phyloP scores from a whole-genome alignment of 139 green algal species.

The Picochlorum sp. region DNA sequence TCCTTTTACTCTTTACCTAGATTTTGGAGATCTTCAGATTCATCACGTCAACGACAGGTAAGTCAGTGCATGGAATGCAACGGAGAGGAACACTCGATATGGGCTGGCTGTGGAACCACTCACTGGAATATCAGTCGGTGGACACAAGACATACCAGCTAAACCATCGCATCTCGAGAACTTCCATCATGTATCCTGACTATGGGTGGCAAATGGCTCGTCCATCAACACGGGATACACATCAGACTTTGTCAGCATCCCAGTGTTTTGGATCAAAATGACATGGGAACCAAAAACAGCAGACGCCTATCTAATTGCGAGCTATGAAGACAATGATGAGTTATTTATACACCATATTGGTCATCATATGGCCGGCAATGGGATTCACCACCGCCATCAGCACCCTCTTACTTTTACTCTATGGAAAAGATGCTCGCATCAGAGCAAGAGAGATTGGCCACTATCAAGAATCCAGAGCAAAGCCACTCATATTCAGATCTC shows the following conservation, averaged over 20 bases:
- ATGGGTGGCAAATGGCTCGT: constrained; percentile 15
- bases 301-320: neutral
- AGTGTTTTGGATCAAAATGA: constrained; percentile 4
- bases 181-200: constrained; percentile 23
- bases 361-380: neutral
- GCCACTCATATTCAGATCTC: neutral
- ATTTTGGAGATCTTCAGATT: constrained; percentile 14
- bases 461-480: constrained; percentile 4
- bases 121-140: constrained; percentile 20
- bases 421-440: constrained; percentile 11
- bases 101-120: constrained; percentile 24
- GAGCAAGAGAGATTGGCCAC: neutral
- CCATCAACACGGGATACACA: neutral
- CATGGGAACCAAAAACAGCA: constrained; percentile 13
- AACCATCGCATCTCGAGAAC: constrained; percentile 18
- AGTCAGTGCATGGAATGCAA: constrained; percentile 3
- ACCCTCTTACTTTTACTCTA: constrained; percentile 5
- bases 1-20: constrained; percentile 27
- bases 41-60: constrained; percentile 9
- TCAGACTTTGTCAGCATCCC: constrained; percentile 19
- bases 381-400: constrained; percentile 9
- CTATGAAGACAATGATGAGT: neutral
- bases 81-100: constrained; percentile 14
- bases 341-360: constrained; percentile 20
- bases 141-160: constrained; percentile 25